phyloP scores from a whole-genome alignment of 768 basidiomycete genomes.

The Cyathus striatus region DNA sequence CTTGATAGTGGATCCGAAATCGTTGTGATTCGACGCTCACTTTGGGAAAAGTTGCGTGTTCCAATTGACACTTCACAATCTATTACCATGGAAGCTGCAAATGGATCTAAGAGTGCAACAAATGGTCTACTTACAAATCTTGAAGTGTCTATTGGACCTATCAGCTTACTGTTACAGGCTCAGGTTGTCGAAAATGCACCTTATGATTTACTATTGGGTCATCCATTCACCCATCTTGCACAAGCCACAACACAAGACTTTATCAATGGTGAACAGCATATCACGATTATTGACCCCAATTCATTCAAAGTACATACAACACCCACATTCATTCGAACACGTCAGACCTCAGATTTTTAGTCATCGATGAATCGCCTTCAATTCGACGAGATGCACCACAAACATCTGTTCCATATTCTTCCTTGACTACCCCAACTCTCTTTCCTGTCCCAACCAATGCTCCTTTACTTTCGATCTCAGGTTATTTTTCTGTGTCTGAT shows the following conservation, averaged over 20 bases:
- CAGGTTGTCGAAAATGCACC: constrained; percentile 17
- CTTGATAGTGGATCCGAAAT: constrained; percentile 19
- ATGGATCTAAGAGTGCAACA: constrained; percentile 11
- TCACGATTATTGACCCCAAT: constrained; percentile 16
- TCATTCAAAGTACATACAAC: constrained; percentile 3
- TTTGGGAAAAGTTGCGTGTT: constrained; percentile 10
- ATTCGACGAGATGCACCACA: constrained; percentile 8
- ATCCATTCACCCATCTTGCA: constrained; percentile 17
- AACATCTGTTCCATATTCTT: no score
- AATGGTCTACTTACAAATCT: constrained; percentile 19
- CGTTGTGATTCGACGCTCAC: constrained; percentile 15
- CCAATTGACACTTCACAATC: constrained; percentile 11
- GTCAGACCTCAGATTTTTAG: constrained; percentile 7
- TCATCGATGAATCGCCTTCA: constrained; percentile 5
- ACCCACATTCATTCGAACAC: constrained; percentile 9
- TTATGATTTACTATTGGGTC: constrained; percentile 19
- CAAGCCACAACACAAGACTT: constrained; percentile 9
- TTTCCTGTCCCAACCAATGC: no score
- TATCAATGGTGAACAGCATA: constrained; percentile 9
- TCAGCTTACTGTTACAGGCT: constrained; percentile 19
- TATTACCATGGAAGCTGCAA: constrained; percentile 18
- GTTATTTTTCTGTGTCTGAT: no score
- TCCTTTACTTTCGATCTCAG: no score
- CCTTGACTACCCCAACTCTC: no score
- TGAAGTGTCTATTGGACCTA: constrained; percentile 12